phyloP scores from a whole-genome alignment of 768 basidiomycete genomes.

The Lactarius indigo region DNA sequence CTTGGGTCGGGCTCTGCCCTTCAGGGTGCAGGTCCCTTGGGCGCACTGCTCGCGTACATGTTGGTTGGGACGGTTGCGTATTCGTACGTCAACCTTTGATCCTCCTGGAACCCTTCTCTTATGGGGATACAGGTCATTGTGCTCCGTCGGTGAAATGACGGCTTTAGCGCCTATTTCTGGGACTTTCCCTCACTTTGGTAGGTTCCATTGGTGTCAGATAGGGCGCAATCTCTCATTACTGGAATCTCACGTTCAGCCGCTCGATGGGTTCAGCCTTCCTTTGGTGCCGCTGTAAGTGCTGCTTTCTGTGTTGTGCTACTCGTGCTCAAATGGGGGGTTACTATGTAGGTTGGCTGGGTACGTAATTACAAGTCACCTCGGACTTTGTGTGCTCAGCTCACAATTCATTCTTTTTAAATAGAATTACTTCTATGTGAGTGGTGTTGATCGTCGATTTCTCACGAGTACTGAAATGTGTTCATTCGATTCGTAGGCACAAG shows the following conservation, averaged over 20 bases:
- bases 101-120: not conserved
- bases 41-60: constrained; percentile 60
- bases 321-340: not conserved
- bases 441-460: constrained; percentile 15
- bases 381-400: constrained; percentile 1
- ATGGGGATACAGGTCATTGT: constrained; percentile 44
- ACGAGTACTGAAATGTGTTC: constrained; percentile 8
- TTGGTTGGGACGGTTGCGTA: constrained; percentile 66
- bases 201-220: constrained; percentile 12
- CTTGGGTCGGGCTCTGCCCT: constrained; percentile 66
- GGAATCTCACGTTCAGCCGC: constrained; percentile 24
- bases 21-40: constrained; percentile 57
- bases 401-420: constrained; percentile 24
- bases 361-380: constrained; percentile 3
- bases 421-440: constrained; percentile 52
- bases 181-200: constrained; percentile 70
- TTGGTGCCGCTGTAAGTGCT: constrained; percentile 35
- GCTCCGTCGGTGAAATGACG: constrained; percentile 77
- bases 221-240: not conserved
- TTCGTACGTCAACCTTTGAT: constrained; percentile 45
- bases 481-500: constrained; percentile 35
- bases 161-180: constrained; percentile 75
- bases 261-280: constrained; percentile 38
- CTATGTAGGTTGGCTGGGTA: constrained; percentile 32
- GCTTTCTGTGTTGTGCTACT: constrained; percentile 13